Evolutionary conservation across 441 rosid species (phyloP), one percentile per base, ranked within the genome.

Genomic region (Biscutella auriculata): DNA sequence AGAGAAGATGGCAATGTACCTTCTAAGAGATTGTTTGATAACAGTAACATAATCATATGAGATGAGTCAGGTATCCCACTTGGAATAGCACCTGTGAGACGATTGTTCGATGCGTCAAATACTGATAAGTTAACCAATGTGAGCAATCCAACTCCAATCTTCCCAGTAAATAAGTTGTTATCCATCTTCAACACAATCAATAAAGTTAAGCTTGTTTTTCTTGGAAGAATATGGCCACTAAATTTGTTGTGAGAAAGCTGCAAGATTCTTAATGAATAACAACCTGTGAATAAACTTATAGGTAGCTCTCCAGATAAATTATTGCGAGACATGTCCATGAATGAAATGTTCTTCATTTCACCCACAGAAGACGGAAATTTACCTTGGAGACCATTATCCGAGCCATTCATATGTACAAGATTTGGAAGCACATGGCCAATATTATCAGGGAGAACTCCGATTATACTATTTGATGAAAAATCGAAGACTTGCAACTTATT

Each of bases 161-260:
- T 4, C 21, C 73, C 73, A 4, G 41, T 46, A 7, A 69, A 64
- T 1, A 30, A 23, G 50, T 64, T 70, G 57, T 53, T 26, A 8
- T 53, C 34, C 9, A 70, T 16, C 30, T n/a, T 37, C 53, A 70
- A 39, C 27, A 16, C 43, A 0, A 1, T 0, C 9, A 64, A 6
- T 1, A 8, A 16, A 45, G 58, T 53, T 17, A 59, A 59, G 42
- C 17, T 64, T 62, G 53, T 37, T 29, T 6, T 30, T 1, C 6
- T 13, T 0, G 62, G 62, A 47, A 35, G 9, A 6, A 59, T 4
- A 1, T 33, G 5, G 8, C 63, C 70, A 0, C 17, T 6, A 1
- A 70, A 59, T 2, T 29, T 65, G 40, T 70, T 59, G 23, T 48
- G n/a, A 2, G 70, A 64, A n/a, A 70, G 54, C 21, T 27, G 29